A percentile compares a stretch with the other conserved stretches of the same genome.
Evolutionary conservation across 2,329 filamentous ascomycete genomes (phyloP).

Genomic region (Ascocoryne sarcoides): DNA sequence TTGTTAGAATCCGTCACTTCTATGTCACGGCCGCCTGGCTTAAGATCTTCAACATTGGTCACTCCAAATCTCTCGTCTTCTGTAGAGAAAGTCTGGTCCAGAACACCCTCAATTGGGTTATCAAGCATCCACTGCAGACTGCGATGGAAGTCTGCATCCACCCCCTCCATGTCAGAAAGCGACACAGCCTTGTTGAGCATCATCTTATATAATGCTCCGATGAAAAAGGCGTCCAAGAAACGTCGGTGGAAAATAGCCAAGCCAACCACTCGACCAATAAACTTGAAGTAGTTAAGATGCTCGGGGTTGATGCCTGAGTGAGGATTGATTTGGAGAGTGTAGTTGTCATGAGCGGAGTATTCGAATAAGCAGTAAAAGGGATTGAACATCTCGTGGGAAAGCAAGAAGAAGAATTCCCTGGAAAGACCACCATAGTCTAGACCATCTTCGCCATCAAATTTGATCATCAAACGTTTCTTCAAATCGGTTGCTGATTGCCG

Average conservation of each 20-base stretch:
- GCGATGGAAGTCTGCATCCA: slow-evolving; percentile 94
- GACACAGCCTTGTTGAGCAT: slow-evolving; percentile 87
- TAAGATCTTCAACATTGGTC: slow-evolving; percentile 86
- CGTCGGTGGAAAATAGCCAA: slow-evolving; percentile 96
- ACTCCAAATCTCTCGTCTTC: slow-evolving; percentile 97
- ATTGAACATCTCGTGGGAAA: slow-evolving; percentile 99
- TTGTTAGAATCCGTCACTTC: slow-evolving; percentile 98
- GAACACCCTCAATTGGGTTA: slow-evolving; percentile 90
- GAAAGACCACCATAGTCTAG: slow-evolving; percentile 96
- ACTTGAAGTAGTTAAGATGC: slow-evolving; percentile 99
- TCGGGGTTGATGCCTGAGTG: slow-evolving; percentile 99
- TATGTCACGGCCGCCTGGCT: slow-evolving; percentile 81
- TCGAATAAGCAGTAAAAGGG: slow-evolving; percentile 99
- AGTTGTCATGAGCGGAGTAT: slow-evolving; percentile 99
- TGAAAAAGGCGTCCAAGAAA: slow-evolving; percentile 98
- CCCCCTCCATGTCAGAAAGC: slow-evolving; percentile 95
- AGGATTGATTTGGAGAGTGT: slow-evolving; percentile 98
- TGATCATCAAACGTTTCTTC: slow-evolving; percentile 99
- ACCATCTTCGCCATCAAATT: slow-evolving; percentile 97
- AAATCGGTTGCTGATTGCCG: slow-evolving; percentile 89
- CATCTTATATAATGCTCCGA: slow-evolving; percentile 99
- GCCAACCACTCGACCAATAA: slow-evolving; percentile 94
- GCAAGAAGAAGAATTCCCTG: slow-evolving; percentile 97
- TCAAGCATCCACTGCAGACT: slow-evolving; percentile 97
- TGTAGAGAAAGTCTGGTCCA: slow-evolving; percentile 93